phyloP scores from a whole-genome alignment of 495 filamentous ascomycete species.

The Penicillium coffeae region DNA sequence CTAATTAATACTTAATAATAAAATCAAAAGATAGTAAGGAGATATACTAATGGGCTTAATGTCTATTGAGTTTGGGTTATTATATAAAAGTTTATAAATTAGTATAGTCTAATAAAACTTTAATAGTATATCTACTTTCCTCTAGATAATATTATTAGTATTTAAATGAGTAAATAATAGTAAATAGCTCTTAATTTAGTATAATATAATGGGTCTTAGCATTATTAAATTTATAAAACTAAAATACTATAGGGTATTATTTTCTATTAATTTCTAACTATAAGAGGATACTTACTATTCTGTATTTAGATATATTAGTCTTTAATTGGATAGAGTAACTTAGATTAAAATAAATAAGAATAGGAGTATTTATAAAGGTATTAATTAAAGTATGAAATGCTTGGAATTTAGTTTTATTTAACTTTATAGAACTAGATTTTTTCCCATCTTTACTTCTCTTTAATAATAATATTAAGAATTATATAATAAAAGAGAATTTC shows the following conservation, averaged over 20 bases:
- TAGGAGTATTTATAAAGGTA: not conserved
- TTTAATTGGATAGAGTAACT: not conserved
- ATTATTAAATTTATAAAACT: not conserved
- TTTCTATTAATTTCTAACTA: not conserved
- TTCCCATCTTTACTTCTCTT: not conserved
- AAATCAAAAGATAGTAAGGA: not conserved
- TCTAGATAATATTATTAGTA: not conserved
- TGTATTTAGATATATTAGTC: too few relatives aligned
- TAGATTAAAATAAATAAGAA: not conserved
- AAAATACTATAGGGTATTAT: not conserved
- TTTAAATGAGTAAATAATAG: constrained; percentile 3
- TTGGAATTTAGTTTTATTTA: not conserved
- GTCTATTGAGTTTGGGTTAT: not conserved
- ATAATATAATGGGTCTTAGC: constrained; percentile 1
- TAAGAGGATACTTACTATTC: not conserved
- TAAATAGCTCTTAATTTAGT: not conserved
- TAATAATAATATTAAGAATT: not conserved
- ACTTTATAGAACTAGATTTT: not conserved
- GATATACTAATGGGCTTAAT: not conserved
- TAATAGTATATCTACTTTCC: not conserved
- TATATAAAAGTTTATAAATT: not conserved
- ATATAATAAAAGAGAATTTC: not conserved
- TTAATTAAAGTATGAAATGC: not conserved
- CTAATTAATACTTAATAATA: not conserved
- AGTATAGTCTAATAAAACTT: not conserved